phyloP scores from a whole-genome alignment of 371 early-diverging fungal species.

The Phascolomyces articulosus region DNA sequence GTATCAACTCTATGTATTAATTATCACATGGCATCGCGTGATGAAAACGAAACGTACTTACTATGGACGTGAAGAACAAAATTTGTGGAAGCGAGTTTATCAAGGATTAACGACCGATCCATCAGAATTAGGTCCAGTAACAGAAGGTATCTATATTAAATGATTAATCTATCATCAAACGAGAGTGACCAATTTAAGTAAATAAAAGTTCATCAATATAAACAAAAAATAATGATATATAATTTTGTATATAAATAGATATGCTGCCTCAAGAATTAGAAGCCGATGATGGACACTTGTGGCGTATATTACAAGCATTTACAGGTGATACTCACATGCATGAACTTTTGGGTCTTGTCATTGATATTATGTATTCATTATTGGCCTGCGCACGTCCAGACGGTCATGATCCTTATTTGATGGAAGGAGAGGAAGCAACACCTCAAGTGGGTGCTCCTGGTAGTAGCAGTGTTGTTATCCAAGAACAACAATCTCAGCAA shows the following conservation, averaged over 20 bases:
- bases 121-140: background rate
- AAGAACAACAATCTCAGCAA: background rate
- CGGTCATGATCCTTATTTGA: background rate
- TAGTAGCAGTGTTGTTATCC: background rate
- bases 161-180: no score
- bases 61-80: background rate
- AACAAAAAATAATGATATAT: background rate
- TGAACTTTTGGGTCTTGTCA: constrained; percentile 4
- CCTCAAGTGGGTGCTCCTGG: background rate
- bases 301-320: constrained; percentile 1
- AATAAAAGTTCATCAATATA: no score
- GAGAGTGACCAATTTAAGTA: background rate
- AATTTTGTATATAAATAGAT: background rate
- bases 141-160: background rate
- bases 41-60: background rate
- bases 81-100: constrained; percentile 6
- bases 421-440: background rate
- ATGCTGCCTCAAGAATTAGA: background rate
- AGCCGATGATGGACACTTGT: background rate
- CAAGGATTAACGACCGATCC: background rate
- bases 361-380: background rate
- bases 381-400: background rate
- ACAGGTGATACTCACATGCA: constrained; percentile 1
- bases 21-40: background rate
- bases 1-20: background rate